These are phyloP conservation scores for Microthlaspi erraticum DNA, from an alignment of 345 rosid species.

Conservation along the genomic window DNA sequence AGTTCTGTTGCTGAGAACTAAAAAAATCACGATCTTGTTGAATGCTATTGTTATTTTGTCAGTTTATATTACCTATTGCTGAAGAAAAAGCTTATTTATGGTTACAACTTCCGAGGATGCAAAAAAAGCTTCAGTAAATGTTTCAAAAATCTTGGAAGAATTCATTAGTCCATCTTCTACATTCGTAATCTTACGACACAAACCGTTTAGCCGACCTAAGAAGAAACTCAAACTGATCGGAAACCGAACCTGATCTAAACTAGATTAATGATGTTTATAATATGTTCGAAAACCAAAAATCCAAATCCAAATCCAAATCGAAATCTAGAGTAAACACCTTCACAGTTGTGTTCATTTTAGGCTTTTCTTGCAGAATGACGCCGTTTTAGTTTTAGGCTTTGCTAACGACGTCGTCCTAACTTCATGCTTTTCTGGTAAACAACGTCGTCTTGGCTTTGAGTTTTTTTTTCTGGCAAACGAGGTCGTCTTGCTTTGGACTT, in stretches of 20 bases:
- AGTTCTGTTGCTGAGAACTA: constrained; percentile 16
- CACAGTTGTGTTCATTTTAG: too few species aligned
- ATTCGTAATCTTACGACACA: not conserved
- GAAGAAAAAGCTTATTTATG: not conserved
- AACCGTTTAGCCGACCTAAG: not conserved
- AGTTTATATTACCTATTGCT: constrained; percentile 10
- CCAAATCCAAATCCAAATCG: not conserved
- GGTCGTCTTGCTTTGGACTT: too few species aligned
- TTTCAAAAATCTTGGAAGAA: too few species aligned
- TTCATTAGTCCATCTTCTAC: too few species aligned
- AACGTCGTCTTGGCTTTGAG: not conserved
- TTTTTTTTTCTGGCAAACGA: too few species aligned
- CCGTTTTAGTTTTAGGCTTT: not conserved
- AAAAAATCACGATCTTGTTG: constrained; percentile 18
- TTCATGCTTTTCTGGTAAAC: not conserved
- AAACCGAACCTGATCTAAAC: not conserved
- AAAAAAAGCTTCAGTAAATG: not conserved
- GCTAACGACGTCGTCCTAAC: not conserved
- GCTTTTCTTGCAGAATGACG: too few species aligned
- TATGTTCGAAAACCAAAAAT: not conserved
- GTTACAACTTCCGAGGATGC: not conserved
- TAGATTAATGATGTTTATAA: not conserved
- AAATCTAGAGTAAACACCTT: too few species aligned
- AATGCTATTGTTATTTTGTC: constrained; percentile 20
- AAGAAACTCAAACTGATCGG: not conserved